These are phyloP conservation scores for Phytophthora lateralis DNA, from an alignment of 352 stramenopile genomes.

Conservation along the genomic window DNA sequence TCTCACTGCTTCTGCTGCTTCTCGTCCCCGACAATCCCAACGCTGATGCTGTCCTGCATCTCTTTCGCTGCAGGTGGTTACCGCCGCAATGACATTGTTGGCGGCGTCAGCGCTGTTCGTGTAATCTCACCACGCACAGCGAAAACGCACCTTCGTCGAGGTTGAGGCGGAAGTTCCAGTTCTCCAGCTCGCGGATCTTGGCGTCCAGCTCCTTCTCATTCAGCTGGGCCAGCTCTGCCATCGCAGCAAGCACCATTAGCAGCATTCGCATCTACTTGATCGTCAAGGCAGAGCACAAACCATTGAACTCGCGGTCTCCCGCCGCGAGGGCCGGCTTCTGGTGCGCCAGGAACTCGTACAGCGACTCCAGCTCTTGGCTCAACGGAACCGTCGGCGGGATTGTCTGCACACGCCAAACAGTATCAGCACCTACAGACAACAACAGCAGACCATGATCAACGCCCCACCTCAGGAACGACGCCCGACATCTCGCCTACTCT, in stretches of 20 bases:
- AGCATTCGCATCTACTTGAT: background rate
- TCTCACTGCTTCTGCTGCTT: conserved; percentile 1
- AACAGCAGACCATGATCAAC: background rate
- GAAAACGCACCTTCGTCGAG: conserved; percentile 66
- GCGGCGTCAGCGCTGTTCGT: background rate
- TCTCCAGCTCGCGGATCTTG: conserved; percentile 80
- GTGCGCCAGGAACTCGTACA: conserved; percentile 65
- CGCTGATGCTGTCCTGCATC: conserved; percentile 44
- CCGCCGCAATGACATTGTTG: conserved; percentile 8
- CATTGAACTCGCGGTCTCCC: conserved; percentile 50
- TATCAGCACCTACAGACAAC: background rate
- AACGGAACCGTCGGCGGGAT: conserved; percentile 55
- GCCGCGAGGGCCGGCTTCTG: conserved; percentile 41
- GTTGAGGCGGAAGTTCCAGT: conserved; percentile 84
- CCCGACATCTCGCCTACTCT: conserved; percentile 21
- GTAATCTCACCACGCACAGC: background rate
- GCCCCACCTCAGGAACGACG: conserved; percentile 33
- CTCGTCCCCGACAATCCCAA: conserved; percentile 37
- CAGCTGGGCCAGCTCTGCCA: conserved; percentile 50
- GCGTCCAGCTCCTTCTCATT: conserved; percentile 71
- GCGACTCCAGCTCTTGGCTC: conserved; percentile 53
- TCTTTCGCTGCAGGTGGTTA: conserved; percentile 37
- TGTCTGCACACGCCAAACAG: conserved; percentile 37
- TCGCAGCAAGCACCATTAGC: background rate
- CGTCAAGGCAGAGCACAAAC: conserved; percentile 19